phyloP scores from a whole-genome alignment of 2,329 filamentous ascomycete genomes.

The Zalaria sp. region DNA sequence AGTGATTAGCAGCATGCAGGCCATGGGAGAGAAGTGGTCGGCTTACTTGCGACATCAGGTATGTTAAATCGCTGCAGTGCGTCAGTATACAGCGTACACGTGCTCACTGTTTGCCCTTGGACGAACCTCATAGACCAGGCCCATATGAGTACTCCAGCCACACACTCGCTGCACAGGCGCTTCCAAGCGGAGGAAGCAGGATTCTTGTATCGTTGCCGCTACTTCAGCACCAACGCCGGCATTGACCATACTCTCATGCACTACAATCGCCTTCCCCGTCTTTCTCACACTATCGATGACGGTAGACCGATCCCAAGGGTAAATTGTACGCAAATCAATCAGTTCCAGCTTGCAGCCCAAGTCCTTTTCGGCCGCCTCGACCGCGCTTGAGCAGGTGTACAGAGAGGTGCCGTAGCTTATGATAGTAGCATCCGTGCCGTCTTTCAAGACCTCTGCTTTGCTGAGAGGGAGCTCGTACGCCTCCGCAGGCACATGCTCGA shows the following conservation, averaged over 20 bases:
- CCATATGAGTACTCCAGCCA: constrained; percentile 79
- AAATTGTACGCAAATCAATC: constrained; percentile 76
- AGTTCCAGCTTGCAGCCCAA: constrained; percentile 67
- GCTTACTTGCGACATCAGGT: constrained; percentile 77
- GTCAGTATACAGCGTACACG: not conserved
- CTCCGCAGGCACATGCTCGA: constrained; percentile 76
- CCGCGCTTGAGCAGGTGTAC: constrained; percentile 68
- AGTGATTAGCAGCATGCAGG: constrained; percentile 1
- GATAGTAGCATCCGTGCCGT: constrained; percentile 67
- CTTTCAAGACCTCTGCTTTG: constrained; percentile 71
- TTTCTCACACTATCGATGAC: constrained; percentile 73
- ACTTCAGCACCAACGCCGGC: constrained; percentile 81
- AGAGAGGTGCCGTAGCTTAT: constrained; percentile 82
- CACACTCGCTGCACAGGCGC: constrained; percentile 74
- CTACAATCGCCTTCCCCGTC: constrained; percentile 73
- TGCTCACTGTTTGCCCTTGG: not conserved
- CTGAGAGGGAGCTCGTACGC: constrained; percentile 73
- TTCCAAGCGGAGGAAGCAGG: constrained; percentile 71
- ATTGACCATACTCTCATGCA: constrained; percentile 87
- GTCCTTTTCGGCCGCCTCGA: constrained; percentile 61
- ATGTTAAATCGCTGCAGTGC: constrained; percentile 37
- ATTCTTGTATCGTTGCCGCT: constrained; percentile 75
- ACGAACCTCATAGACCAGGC: constrained; percentile 54
- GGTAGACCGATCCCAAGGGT: constrained; percentile 78
- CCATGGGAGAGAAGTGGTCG: not conserved